Evolutionary conservation across 768 basidiomycete species (phyloP), one percentile per base, ranked within the genome.

Genomic region (Kwoniella europaea): DNA sequence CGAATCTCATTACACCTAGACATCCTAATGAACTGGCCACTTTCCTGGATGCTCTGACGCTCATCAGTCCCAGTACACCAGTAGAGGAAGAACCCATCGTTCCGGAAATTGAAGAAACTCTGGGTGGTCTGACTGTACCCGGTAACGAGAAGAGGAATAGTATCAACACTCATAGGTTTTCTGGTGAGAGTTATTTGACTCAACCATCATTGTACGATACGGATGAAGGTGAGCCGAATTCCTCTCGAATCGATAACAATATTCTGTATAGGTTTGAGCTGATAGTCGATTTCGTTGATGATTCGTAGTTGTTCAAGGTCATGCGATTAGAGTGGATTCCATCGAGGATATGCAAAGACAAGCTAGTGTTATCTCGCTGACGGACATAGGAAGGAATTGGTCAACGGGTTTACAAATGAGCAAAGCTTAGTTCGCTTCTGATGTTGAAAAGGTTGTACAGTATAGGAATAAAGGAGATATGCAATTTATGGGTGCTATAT

Each of bases 171-270:
- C 44, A 53, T 46, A 64, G 63, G 27, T 52, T 35, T 13, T 68
- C 67, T 2, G 60, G 60, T 29, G 59, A 61, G n/a, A 61, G 59
- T 35, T 69, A 61, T 63, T 1, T 56, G 22, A 63, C 58, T 24
- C 53, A 69, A 29, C 42, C 61, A 16, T 56, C 61, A 27, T 35
- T 69, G 44, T 59, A 63, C 29, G 68, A 69, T 22, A 64, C 54
- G 10, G 68, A 69, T n/a, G 61, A 57, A n/a, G 68, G 68, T 69
- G 62, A 69, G 68, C 63, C 22, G n/a, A 18, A 24, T 2, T 22
- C 22, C 13, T 10, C 15, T 50, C 13, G 3, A 13, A 20, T 2
- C n/a, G 20, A 52, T n/a, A 52, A 6, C 20, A 50, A 15, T 15
- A 6, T 41, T 27, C 35, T 63, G 6, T 57, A 35, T 53, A 42